Evolutionary conservation across 2,329 filamentous ascomycete species (phyloP).

Genomic region (Epichloe hybrida): DNA sequence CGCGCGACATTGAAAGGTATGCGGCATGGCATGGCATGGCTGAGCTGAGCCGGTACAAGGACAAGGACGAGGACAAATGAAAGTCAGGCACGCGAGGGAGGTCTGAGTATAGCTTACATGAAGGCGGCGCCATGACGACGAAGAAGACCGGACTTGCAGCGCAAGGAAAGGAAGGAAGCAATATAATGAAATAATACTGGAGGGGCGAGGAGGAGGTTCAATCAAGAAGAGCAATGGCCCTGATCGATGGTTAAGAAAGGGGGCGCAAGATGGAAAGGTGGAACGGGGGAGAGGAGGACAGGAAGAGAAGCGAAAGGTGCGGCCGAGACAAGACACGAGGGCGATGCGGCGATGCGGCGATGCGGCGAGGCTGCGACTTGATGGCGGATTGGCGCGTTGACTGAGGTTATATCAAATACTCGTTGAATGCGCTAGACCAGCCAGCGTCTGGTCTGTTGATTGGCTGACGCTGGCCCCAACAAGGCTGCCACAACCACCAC

Average conservation of each 20-base stretch:
- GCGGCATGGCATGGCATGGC: not conserved
- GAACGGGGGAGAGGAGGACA: not conserved
- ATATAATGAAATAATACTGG: too few relatives aligned
- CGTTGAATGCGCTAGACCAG: too few relatives aligned
- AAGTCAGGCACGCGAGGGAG: constrained; percentile 6
- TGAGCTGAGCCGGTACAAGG: not conserved
- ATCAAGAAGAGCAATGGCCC: too few relatives aligned
- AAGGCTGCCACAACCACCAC: not conserved
- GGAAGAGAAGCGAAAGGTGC: not conserved
- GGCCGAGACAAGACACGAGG: not conserved
- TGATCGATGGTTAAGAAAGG: too few relatives aligned
- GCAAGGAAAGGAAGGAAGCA: too few relatives aligned
- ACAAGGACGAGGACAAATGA: not conserved
- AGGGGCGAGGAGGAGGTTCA: not conserved
- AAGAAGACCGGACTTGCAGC: not conserved
- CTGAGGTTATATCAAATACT: not conserved
- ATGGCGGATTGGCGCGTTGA: not conserved
- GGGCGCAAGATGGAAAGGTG: too few relatives aligned
- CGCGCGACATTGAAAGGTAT: not conserved
- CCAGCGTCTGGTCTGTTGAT: too few relatives aligned
- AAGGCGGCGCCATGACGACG: constrained; percentile 15
- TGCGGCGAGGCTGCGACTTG: constrained; percentile 9
- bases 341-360: constrained; percentile 6
- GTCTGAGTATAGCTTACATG: constrained; percentile 11
- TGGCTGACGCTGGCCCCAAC: too few relatives aligned